Evolutionary conservation across 73 alveolate species (phyloP).

Genomic region (Breviolum minutum): DNA sequence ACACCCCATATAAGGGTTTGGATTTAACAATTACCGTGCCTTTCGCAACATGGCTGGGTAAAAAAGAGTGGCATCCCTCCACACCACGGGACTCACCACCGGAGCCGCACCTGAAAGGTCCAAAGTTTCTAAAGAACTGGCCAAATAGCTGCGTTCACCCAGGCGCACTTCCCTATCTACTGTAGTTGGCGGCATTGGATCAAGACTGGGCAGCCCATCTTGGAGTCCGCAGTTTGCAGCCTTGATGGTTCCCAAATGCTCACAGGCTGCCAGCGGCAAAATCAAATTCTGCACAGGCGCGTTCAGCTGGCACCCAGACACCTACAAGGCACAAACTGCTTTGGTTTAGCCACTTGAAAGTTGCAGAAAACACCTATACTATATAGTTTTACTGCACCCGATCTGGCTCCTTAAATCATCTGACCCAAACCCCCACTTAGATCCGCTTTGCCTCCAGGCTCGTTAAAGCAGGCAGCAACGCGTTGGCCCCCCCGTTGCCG

Average conservation of each 20-base stretch:
- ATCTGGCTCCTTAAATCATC: too few relatives aligned
- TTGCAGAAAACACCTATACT: too few relatives aligned
- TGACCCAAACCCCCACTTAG: too few relatives aligned
- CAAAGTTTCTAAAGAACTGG: constrained; percentile 8
- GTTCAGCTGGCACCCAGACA: constrained; percentile 31
- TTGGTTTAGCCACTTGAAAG: too few relatives aligned
- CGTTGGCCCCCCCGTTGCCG: too few relatives aligned
- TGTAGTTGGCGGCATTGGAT: constrained; percentile 1
- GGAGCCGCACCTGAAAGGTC: too few relatives aligned
- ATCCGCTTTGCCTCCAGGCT: constrained; percentile 12
- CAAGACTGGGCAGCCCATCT: constrained; percentile 11
- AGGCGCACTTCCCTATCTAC: not conserved
- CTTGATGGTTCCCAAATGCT: not conserved
- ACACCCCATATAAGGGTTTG: too few relatives aligned
- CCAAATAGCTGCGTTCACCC: not conserved
- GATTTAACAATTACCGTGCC: too few relatives aligned
- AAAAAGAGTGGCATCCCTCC: too few relatives aligned
- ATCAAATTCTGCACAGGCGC: not conserved
- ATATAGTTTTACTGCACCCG: too few relatives aligned
- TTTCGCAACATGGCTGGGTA: too few relatives aligned
- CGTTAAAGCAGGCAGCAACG: constrained; percentile 10
- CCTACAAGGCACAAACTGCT: not conserved
- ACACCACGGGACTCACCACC: too few relatives aligned
- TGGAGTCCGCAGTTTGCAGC: constrained; percentile 11
- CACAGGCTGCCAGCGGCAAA: not conserved